Percentiles rank a stretch among this genome's conserved stretches.
phyloP scores from a whole-genome alignment of 73 alveolate genomes.

The Strombidium stylifer region DNA sequence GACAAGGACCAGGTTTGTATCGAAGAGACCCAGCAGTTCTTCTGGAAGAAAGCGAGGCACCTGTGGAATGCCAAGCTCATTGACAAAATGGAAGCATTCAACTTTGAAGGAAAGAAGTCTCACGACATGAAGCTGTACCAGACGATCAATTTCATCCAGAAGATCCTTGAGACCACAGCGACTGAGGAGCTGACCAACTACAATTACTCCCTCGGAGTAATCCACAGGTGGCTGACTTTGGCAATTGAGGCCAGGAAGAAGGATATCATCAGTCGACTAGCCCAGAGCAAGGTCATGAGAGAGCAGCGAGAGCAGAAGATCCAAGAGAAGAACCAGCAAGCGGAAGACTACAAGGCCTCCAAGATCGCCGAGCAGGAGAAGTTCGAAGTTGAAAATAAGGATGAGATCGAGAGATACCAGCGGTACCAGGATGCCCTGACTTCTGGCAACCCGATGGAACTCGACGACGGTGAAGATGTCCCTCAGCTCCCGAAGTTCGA shows the following conservation, averaged over 20 bases:
- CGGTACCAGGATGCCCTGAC: constrained; percentile 17
- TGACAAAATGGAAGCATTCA: constrained; percentile 24
- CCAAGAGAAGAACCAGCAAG: constrained; percentile 48
- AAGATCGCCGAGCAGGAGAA: background rate
- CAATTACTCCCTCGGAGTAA: constrained; percentile 17
- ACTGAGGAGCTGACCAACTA: constrained; percentile 63
- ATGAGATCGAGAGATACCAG: constrained; percentile 4
- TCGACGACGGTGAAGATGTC: constrained; percentile 13
- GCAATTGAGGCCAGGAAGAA: constrained; percentile 53
- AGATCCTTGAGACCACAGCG: constrained; percentile 39
- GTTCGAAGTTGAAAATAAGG: background rate
- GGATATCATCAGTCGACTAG: constrained; percentile 45
- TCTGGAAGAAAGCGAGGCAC: constrained; percentile 84
- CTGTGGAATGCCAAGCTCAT: constrained; percentile 55
- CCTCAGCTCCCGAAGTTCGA: too few relatives aligned
- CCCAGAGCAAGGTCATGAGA: constrained; percentile 7
- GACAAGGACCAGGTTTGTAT: constrained; percentile 60
- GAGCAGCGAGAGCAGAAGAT: constrained; percentile 23
- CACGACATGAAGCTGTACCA: constrained; percentile 34
- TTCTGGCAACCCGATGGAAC: constrained; percentile 22
- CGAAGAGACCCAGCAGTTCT: constrained; percentile 73
- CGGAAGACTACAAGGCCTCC: background rate
- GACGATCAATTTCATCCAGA: constrained; percentile 56
- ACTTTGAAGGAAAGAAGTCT: constrained; percentile 75
- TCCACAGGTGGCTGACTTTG: constrained; percentile 45